Evolutionary conservation across 768 basidiomycete genomes (phyloP).

Genomic region (Naematelia aurantialba): DNA sequence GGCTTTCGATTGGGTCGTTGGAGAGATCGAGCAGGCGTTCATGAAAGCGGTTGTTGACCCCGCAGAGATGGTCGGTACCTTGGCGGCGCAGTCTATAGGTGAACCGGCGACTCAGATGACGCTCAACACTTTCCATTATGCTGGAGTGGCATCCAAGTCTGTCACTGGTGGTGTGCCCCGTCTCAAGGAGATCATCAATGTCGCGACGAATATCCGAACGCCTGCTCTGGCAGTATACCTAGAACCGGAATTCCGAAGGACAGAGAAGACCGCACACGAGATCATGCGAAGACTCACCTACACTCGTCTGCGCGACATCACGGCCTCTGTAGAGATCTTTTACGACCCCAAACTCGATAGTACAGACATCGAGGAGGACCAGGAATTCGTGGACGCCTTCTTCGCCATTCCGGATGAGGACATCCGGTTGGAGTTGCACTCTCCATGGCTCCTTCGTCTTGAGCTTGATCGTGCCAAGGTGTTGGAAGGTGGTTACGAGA

Average conservation of each 20-base stretch:
- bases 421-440: constrained; percentile 83
- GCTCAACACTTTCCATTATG: constrained; percentile 98
- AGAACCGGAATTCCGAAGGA: constrained; percentile 55
- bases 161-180: constrained; percentile 99
- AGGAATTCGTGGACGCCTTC: constrained; percentile 95
- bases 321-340: constrained; percentile 93
- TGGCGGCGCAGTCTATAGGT: constrained; percentile 97
- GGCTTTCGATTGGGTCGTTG: constrained; percentile 96
- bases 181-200: constrained; percentile 98
- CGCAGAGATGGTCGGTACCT: constrained; percentile 98
- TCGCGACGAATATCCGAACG: constrained; percentile 97
- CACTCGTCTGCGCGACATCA: constrained; percentile 89
- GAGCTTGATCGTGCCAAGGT: constrained; percentile 96
- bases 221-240: constrained; percentile 87
- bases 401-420: constrained; percentile 99
- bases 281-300: constrained; percentile 62
- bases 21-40: constrained; percentile 94
- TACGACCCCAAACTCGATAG: constrained; percentile 89
- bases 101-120: constrained; percentile 99
- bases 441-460: constrained; percentile 94
- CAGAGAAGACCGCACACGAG: constrained; percentile 56
- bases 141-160: constrained; percentile 99
- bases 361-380: constrained; percentile 94
- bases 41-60: constrained; percentile 87
- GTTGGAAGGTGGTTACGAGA: constrained; percentile 93